Base-by-base conservation (phyloP, 2,329 filamentous ascomycete species). In the Aspergillus sp. region DNA sequence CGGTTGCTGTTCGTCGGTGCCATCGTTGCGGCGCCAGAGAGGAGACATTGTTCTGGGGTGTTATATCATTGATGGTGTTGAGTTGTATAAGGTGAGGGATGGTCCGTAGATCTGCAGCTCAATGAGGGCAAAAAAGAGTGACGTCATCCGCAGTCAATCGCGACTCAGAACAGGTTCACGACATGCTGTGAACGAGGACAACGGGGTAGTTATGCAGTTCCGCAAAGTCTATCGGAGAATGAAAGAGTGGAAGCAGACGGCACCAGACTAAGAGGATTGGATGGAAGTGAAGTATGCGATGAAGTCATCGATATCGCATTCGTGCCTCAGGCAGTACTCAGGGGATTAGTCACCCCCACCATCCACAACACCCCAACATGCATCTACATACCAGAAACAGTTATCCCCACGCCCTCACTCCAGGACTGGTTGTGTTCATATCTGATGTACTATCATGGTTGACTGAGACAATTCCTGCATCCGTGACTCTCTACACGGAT, bases 231-330 rank as follows among this genome's bases (percentile, higher is more conserved):
- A 38, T 38, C 34, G 14, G 14, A n/a, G 14, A 16, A 17, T 1
- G 10, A n/a, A 17, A 38, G 34, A 17, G 34, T n/a, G 34, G 14
- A 38, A 38, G 14, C 1, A n/a, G 34, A 38, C 16, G 34, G 7
- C 13, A 13, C 29, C 31, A n/a, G 4, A 20, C 16, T 21, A 16
- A 16, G 5, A 16, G 17, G 19, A 48, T 16, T 17, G 32, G 1
- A 20, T 13, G 23, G n/a, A 41, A 17, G 10, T 48, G 46, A 41
- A 16, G 29, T 14, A 36, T 17, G 34, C 34, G 48, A 42, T 50
- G 48, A 50, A 25, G 41, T 50, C 48, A 50, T 50, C 29, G 42
- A 40, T 45, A 21, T 23, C 20, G 25, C 46, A 49, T 29, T 29
- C 25, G 5, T 29, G 25, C 34, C 34, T 38, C 34, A 38, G 34